Evolutionary conservation across 1,284 basidiomycete genomes (phyloP), one percentile per base, ranked within the genome.

Genomic region (Volvariella volvacea): DNA sequence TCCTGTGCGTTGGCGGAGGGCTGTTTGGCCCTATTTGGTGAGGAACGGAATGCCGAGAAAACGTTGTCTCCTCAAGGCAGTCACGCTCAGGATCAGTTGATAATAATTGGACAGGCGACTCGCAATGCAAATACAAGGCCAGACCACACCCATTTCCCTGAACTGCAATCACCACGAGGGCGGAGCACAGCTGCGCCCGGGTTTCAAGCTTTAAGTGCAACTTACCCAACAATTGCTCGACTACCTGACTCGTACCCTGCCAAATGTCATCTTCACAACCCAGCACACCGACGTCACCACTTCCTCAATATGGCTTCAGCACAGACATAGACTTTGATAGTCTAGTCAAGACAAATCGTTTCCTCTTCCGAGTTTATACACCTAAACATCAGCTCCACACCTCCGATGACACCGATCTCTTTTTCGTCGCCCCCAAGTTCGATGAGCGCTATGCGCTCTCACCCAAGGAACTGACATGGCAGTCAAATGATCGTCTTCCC

Each of bases 321-420:
- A 56, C 73, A 36, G 76, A 81, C 49, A 65, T 74, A 56, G 67
- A 74, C 39, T 88, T 87, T 59, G 71, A 76, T 45, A 65, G 63
- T 37, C 73, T 88, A 28, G 60, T 81, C 50, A 64, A 72, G 45
- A 67, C 72, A 46, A 87, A 87, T 56, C 78, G 71, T 28, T 87
- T 85, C 62, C 71, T 88, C 52, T 88, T 83, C 66, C 82, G 85
- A 32, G 77, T 88, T 10, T 78, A 88, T 58, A 85, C 84, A 20
- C 85, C 85, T 21, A 84, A 77, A 55, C 66, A 72, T 43, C 66
- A 65, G 31, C 70, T 76, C 1, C 72, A 75, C 19, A 69, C 70
- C 52, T 64, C 68, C 52, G 74, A 78, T 55, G 64, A 69, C 47
- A 61, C 65, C 12, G 74, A 83, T 56, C 71, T 77, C 3, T 80